Evolutionary conservation across 2,329 filamentous ascomycete species (phyloP).

Genomic region (Neofusicoccum sp.): DNA sequence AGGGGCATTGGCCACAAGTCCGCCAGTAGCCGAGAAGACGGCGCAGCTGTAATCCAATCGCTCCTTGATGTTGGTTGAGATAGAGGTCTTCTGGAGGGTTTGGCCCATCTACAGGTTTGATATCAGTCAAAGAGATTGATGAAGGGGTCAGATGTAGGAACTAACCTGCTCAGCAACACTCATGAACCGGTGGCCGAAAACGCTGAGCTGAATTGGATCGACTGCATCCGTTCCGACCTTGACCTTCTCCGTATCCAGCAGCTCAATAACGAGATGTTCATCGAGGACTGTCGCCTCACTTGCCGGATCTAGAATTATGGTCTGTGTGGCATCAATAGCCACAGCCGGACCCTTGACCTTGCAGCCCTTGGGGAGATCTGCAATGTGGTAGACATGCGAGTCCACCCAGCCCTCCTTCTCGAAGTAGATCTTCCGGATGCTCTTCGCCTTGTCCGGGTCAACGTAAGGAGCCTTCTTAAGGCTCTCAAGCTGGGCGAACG

Average conservation of each 20-base stretch:
- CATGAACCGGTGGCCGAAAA: constrained; percentile 29
- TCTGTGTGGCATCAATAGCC: constrained; percentile 45
- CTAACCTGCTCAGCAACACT: constrained; percentile 24
- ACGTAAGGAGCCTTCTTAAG: constrained; percentile 61
- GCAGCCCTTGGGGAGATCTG: constrained; percentile 23
- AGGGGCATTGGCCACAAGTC: constrained; percentile 29
- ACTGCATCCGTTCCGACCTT: constrained; percentile 12
- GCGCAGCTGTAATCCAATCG: constrained; percentile 30
- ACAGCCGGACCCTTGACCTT: constrained; percentile 31
- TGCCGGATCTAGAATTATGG: constrained; percentile 40
- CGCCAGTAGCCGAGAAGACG: constrained; percentile 25
- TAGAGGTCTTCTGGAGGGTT: constrained; percentile 26
- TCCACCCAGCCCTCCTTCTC: constrained; percentile 24
- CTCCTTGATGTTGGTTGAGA: constrained; percentile 30
- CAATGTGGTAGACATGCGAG: constrained; percentile 28
- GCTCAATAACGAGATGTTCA: constrained; percentile 42
- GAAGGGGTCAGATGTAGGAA: too few relatives aligned
- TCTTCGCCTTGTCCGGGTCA: constrained; percentile 59
- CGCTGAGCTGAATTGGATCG: constrained; percentile 22
- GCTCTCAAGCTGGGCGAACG: constrained; percentile 42
- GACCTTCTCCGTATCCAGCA: constrained; percentile 36
- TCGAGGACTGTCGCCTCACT: constrained; percentile 28
- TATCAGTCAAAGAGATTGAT: neutral
- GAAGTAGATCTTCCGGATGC: constrained; percentile 57
- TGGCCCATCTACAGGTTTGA: constrained; percentile 24